These are phyloP conservation scores for Phtheirospermum japonicum DNA, from an alignment of 257 asterid species.

Conservation along the genomic window DNA sequence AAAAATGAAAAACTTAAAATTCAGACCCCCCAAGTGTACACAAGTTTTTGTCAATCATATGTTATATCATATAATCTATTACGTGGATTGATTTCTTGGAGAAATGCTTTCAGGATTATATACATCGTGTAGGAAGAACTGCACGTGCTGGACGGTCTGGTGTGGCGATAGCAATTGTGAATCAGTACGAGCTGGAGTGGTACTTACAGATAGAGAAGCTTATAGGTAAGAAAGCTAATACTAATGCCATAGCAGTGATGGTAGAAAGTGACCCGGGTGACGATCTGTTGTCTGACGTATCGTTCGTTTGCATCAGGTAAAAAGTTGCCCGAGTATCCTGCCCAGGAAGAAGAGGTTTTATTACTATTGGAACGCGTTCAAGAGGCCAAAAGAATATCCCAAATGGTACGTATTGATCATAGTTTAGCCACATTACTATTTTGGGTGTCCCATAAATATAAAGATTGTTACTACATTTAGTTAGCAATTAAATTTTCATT, in stretches of 20 bases:
- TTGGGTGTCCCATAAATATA: too few species aligned
- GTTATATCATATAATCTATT: too few species aligned
- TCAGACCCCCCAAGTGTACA: too few species aligned
- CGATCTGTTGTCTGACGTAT: constrained; percentile 5
- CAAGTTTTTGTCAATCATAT: too few species aligned
- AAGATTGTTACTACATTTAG: too few species aligned
- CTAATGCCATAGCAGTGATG: background rate
- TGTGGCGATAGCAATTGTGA: constrained; percentile 71
- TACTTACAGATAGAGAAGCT: constrained; percentile 80
- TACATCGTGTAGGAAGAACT: constrained; percentile 98
- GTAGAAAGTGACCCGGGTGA: constrained; percentile 11
- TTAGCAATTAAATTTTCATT: too few species aligned
- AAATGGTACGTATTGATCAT: constrained; percentile 40
- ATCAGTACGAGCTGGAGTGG: constrained; percentile 93
- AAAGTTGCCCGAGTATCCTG: constrained; percentile 66
- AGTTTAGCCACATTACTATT: too few species aligned
- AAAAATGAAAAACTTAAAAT: too few species aligned
- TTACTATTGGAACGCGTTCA: constrained; percentile 59
- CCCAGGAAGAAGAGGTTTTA: constrained; percentile 77
- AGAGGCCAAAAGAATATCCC: constrained; percentile 81
- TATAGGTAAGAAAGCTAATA: constrained; percentile 46
- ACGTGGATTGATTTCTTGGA: background rate
- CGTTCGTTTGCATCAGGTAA: constrained; percentile 51
- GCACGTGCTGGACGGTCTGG: constrained; percentile 99
- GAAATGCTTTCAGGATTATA: constrained; percentile 66